Percentiles rank a stretch among this genome's conserved stretches.
Conservation (phyloP, 2,329 filamentous ascomycete genomes). For the Phialophora macrospora region DNA sequence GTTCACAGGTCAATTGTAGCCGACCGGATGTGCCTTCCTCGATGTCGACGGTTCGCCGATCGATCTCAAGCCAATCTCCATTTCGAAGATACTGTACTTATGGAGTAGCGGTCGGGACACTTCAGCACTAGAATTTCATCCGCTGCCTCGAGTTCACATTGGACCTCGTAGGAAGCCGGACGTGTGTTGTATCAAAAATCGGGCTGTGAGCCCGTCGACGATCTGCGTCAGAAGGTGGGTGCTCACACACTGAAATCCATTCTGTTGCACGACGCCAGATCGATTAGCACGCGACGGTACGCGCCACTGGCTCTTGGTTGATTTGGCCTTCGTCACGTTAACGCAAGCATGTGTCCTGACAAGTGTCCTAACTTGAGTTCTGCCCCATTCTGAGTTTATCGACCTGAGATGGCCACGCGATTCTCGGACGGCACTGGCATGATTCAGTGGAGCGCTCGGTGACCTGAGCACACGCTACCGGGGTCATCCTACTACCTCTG, state of each 20-base stretch:
- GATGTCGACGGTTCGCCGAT: background rate
- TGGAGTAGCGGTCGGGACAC: too few species aligned
- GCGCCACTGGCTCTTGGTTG: too few species aligned
- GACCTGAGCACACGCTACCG: too few species aligned
- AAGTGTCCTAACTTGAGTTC: background rate
- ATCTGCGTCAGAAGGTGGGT: background rate
- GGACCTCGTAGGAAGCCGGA: too few species aligned
- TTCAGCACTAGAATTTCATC: too few species aligned
- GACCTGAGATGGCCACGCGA: background rate
- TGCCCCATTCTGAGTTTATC: background rate
- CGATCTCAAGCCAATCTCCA: background rate
- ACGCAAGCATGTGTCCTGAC: background rate
- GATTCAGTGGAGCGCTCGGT: too few species aligned
- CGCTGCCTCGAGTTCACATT: too few species aligned
- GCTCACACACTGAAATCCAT: background rate
- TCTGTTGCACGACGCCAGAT: background rate
- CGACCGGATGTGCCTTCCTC: background rate
- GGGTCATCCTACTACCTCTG: background rate
- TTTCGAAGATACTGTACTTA: background rate
- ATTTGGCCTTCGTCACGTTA: background rate
- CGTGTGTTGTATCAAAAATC: background rate
- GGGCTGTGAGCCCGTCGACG: background rate
- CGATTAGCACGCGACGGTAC: background rate
- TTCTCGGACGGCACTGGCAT: too few species aligned
- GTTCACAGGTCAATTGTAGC: background rate